These are phyloP conservation scores for Aspergillus conjunctus DNA, from an alignment of 495 filamentous ascomycete genomes.

Conservation along the genomic window DNA sequence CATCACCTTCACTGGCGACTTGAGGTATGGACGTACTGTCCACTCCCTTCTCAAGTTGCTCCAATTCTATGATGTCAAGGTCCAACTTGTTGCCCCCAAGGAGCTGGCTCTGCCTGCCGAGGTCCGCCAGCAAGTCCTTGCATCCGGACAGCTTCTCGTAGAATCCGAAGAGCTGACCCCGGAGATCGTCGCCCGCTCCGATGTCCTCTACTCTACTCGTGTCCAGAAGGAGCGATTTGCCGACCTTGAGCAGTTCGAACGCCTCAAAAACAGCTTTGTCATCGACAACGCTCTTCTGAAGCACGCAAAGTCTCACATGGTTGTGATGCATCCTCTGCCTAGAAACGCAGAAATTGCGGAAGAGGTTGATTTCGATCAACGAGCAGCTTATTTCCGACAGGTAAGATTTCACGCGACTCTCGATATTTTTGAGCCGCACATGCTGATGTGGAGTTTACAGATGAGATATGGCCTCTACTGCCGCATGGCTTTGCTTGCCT, in stretches of 20 bases:
- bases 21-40: conserved; percentile 89
- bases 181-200: conserved; percentile 78
- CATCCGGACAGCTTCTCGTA: conserved; percentile 70
- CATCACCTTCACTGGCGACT: conserved; percentile 93
- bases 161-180: conserved; percentile 79
- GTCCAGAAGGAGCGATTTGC: conserved; percentile 95
- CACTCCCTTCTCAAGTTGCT: conserved; percentile 93
- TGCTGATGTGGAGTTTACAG: conserved; percentile 57
- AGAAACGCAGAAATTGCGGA: conserved; percentile 88
- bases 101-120: conserved; percentile 74
- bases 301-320: conserved; percentile 85
- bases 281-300: conserved; percentile 90
- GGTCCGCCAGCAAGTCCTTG: conserved; percentile 68
- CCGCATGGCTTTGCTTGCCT: conserved; percentile 92
- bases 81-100: conserved; percentile 86
- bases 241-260: conserved; percentile 76
- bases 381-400: conserved; percentile 98
- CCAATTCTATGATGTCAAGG: conserved; percentile 87
- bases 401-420: conserved; percentile 54
- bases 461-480: conserved; percentile 98
- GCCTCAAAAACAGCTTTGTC: conserved; percentile 81
- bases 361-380: conserved; percentile 96
- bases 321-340: conserved; percentile 94
- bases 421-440: neutral
- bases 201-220: conserved; percentile 94